Conservation (phyloP, 2,329 filamentous ascomycete genomes). For the Phoma herbarum region DNA sequence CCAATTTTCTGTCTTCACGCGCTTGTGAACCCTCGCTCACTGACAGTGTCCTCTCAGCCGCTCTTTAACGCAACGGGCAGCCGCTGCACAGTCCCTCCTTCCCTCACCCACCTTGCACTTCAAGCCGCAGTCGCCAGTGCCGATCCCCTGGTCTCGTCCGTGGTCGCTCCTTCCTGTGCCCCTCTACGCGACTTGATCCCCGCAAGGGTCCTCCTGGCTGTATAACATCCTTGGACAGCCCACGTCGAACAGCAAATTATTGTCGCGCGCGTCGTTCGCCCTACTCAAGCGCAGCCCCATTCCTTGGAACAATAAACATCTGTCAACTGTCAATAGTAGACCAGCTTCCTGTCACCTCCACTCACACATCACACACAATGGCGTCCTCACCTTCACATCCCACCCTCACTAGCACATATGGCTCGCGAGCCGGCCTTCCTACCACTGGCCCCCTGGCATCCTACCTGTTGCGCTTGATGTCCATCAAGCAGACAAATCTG, state of each 20-base stretch:
- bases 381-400: constrained; percentile 33
- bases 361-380: constrained; percentile 38
- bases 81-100: constrained; percentile 13
- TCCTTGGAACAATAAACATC: constrained; percentile 13
- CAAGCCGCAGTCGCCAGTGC: constrained; percentile 12
- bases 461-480: constrained; percentile 60
- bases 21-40: constrained; percentile 7
- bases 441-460: constrained; percentile 56
- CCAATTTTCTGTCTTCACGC: constrained; percentile 16
- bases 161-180: constrained; percentile 10
- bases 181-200: constrained; percentile 14
- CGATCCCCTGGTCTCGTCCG: constrained; percentile 18
- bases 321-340: constrained; percentile 8
- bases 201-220: constrained; percentile 16
- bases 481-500: constrained; percentile 61
- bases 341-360: constrained; percentile 7
- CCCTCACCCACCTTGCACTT: not conserved
- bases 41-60: constrained; percentile 9
- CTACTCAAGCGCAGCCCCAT: not conserved
- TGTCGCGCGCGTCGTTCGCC: constrained; percentile 14
- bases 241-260: constrained; percentile 22
- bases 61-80: constrained; percentile 12
- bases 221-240: constrained; percentile 13
- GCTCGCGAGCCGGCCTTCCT: constrained; percentile 55
- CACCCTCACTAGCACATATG: constrained; percentile 54